These are phyloP conservation scores for Zygosaccharomyces pseudobailii DNA, from an alignment of 1,139 yeast genomes.

Conservation along the genomic window DNA sequence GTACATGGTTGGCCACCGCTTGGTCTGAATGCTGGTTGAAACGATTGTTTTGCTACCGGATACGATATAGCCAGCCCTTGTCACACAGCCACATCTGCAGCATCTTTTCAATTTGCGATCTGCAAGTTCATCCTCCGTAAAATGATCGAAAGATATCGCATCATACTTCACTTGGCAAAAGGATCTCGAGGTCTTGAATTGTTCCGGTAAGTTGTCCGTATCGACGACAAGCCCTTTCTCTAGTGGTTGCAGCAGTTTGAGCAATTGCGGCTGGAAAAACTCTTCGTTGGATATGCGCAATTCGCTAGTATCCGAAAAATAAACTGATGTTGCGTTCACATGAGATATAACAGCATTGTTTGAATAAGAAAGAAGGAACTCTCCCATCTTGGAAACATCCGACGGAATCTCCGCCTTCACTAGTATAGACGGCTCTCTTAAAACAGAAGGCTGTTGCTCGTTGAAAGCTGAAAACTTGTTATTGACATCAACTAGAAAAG, in stretches of 20 bases:
- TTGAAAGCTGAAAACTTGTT: constrained; percentile 28
- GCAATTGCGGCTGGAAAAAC: constrained; percentile 19
- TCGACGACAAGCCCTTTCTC: constrained; percentile 28
- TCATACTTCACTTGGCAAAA: constrained; percentile 27
- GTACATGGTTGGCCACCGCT: constrained; percentile 36
- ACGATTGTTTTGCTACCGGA: constrained; percentile 30
- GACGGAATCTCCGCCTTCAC: constrained; percentile 32
- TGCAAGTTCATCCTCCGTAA: constrained; percentile 19
- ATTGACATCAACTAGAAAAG: constrained; percentile 30
- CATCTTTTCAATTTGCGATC: constrained; percentile 31
- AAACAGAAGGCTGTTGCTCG: constrained; percentile 24
- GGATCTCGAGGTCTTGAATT: constrained; percentile 16
- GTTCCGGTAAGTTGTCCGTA: constrained; percentile 13
- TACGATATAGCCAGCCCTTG: constrained; percentile 33
- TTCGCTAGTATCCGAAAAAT: constrained; percentile 31
- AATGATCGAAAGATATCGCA: constrained; percentile 32
- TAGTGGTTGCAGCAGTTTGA: constrained; percentile 26
- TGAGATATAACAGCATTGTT: constrained; percentile 30
- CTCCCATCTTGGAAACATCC: constrained; percentile 22
- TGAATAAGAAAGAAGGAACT: constrained; percentile 27
- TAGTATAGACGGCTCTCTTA: constrained; percentile 29
- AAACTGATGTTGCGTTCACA: constrained; percentile 28
- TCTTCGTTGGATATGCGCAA: constrained; percentile 30
- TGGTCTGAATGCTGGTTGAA: constrained; percentile 32
- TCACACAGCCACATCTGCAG: constrained; percentile 34